Base-by-base conservation (phyloP, 2,329 filamentous ascomycete genomes). In the Apiospora hydei region DNA sequence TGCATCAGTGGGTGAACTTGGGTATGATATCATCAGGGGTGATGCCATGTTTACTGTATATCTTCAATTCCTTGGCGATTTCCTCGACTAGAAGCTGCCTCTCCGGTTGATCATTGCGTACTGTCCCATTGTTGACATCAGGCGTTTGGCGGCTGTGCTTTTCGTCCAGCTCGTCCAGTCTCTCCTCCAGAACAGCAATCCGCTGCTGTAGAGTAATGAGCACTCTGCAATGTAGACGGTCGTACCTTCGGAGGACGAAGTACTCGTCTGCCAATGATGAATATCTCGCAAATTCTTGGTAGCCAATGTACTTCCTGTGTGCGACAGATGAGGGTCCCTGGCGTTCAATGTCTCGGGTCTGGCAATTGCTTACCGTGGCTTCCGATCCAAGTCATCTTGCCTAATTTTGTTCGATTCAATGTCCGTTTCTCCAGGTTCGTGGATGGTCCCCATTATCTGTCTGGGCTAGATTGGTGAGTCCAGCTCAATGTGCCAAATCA, bases 201-300 rank as follows among this genome's bases (percentile, higher is more conserved):
- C 68, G 44, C 30, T 70, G 34, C 34, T 70, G 68, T 10, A 53
- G 13, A 11, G 68, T 53, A 14, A 70, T 0, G 21, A 70, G 68
- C 1, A 70, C 30, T 43, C 68, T 38, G 47, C 68, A 70, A 41
- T 70, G 68, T 2, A 51, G 18, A 1, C 18, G 24, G n/a, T 70
- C 68, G 16, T 57, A 70, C 53, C 47, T 70, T 13, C 46, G 43
- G 46, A 69, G 30, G 47, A 57, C 41, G 24, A 70, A 70, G 68
- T 57, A 70, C 1, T 61, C 68, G 24, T 70, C 47, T 4, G 68
- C 21, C 21, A n/a, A 57, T 18, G 68, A 51, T 41, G 21, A 26
- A 49, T 57, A 70, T n/a, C 13, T 10, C 34, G 68, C 68, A 43
- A 70, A 57, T 16, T 7, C 44, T 16, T 57, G 61, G 24, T 70